Evolutionary conservation across 768 basidiomycete species (phyloP), one percentile per base, ranked within the genome.

Genomic region (Lentinula aciculospora): DNA sequence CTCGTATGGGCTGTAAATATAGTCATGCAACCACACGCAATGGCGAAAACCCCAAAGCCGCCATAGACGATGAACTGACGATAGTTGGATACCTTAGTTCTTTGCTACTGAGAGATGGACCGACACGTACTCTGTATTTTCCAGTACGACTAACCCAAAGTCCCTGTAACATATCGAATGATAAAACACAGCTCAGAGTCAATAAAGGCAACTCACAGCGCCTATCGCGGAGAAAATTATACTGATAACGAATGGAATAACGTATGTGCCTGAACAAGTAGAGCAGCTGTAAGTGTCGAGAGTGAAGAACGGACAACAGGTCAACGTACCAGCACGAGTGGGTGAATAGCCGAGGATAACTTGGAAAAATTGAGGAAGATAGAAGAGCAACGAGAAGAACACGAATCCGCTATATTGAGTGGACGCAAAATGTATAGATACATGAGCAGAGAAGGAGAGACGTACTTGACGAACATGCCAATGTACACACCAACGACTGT

Each of bases 351-450:
- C 84, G 15, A 85, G 69, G 3, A 81, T 84, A 9, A 88, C 81
- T 69, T 90, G 88, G 70, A 89, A 87, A 66, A 82, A 89, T 61
- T 87, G 84, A 1, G 90, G 88, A 0, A 91, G 76, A 63, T 88
- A 89, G 67, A 82, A 89, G 10, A 88, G 66, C 8, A 84, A 79
- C 15, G 81, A 85, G 68, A 80, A 84, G 68, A 83, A 84, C 3
- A 84, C 72, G 60, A 84, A 79, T 27, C 82, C 83, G 46, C 83
- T 85, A 57, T 19, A 23, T 53, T 3, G 23, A 32, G 23, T 3
- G 15, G n/a, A 28, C 19, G 23, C 46, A 36, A 21, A 27, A 3
- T 21, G 32, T 17, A 15, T 4, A 31, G 19, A 44, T 44, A 17
- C 29, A 10, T 27, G 29, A 28, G 8, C 34, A 55, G 19, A 0